These are phyloP conservation scores for Clavaria fumosa DNA, from an alignment of 768 basidiomycete genomes.

Conservation along the genomic window DNA sequence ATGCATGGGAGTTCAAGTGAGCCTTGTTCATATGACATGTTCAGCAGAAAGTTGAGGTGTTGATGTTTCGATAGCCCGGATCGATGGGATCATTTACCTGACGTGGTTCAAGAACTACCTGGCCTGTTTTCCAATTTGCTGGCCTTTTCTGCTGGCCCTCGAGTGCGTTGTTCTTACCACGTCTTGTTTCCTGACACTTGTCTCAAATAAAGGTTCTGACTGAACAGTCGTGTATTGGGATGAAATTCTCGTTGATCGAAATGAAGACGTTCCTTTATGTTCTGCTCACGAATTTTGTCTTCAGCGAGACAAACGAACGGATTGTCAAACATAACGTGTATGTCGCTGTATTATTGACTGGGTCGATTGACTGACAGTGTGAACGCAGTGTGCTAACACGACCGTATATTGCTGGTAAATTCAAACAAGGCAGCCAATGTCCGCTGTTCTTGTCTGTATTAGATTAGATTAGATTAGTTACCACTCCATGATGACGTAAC, in stretches of 20 bases:
- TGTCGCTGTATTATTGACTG: constrained; percentile 12
- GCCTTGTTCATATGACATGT: constrained; percentile 12
- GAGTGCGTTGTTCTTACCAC: constrained; percentile 42
- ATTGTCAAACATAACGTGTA: constrained; percentile 51
- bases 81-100: constrained; percentile 65
- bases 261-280: constrained; percentile 65
- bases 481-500: background rate
- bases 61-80: constrained; percentile 40
- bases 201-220: too few relatives aligned
- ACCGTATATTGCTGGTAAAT: constrained; percentile 41
- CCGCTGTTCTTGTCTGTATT: constrained; percentile 30
- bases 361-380: constrained; percentile 1
- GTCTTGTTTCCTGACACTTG: too few relatives aligned
- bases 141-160: constrained; percentile 69
- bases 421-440: constrained; percentile 43
- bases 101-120: constrained; percentile 47
- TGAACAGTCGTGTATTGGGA: constrained; percentile 62
- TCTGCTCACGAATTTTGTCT: constrained; percentile 52
- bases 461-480: background rate
- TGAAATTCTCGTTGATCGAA: constrained; percentile 73
- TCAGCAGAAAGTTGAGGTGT: background rate
- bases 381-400: constrained; percentile 41
- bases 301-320: constrained; percentile 34
- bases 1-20: constrained; percentile 73
- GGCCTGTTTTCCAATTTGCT: constrained; percentile 58